Evolutionary conservation across 2,329 filamentous ascomycete genomes (phyloP).

Genomic region (Hymenoscyphus infarciens): DNA sequence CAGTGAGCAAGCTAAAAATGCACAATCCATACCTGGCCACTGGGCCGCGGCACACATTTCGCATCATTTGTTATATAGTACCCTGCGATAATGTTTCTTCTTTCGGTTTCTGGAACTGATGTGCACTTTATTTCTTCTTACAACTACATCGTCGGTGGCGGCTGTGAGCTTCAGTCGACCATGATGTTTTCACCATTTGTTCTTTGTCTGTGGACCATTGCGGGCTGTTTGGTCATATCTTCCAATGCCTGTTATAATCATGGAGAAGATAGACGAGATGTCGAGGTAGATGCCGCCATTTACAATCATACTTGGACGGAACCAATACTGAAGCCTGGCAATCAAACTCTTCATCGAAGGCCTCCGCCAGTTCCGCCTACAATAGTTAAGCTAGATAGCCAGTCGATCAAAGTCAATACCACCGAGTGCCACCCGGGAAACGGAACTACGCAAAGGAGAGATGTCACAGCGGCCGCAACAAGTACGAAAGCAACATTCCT

Average conservation of each 20-base stretch:
- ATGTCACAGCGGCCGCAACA: slow-evolving; percentile 1
- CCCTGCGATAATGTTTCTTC: not conserved
- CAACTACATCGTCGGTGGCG: not conserved
- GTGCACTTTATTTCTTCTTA: not conserved
- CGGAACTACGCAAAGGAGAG: slow-evolving; percentile 1
- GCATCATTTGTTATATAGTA: slow-evolving; percentile 3
- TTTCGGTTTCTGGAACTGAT: not conserved
- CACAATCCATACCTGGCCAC: not conserved
- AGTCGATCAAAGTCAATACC: slow-evolving; percentile 6
- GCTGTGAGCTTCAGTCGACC: not conserved
- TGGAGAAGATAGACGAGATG: not conserved
- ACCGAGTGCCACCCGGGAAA: slow-evolving; percentile 6
- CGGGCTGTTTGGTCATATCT: not conserved
- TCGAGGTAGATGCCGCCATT: not conserved
- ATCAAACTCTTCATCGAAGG: slow-evolving; percentile 9
- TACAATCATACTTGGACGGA: not conserved
- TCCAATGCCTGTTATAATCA: not conserved
- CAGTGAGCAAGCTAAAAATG: not conserved
- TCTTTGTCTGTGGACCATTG: not conserved
- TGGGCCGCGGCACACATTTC: not conserved
- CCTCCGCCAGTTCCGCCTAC: slow-evolving; percentile 2
- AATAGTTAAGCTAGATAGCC: slow-evolving; percentile 1
- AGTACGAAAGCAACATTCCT: slow-evolving; percentile 45
- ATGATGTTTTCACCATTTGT: not conserved
- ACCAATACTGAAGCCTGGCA: not conserved